phyloP scores from a whole-genome alignment of 345 rosid species.

The Brassica cretica region DNA sequence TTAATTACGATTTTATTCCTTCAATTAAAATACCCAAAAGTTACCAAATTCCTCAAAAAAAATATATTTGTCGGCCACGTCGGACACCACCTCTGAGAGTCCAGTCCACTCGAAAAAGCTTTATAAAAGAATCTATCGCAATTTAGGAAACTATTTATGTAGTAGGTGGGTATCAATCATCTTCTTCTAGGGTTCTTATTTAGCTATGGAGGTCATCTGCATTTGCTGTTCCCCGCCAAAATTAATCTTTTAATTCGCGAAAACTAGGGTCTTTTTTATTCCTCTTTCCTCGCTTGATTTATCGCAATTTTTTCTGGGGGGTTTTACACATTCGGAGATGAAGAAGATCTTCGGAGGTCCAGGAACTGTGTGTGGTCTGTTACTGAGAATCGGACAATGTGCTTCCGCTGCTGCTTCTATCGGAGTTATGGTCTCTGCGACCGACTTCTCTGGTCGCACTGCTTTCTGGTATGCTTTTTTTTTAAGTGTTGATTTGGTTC shows the following conservation, averaged over 20 bases:
- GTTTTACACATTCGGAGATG: slow-evolving; percentile 41
- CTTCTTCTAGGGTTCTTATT: background rate
- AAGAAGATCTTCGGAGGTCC: slow-evolving; percentile 85
- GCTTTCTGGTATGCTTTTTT: slow-evolving; percentile 68
- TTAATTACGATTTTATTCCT: background rate
- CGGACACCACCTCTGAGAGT: slow-evolving; percentile 13
- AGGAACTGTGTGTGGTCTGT: slow-evolving; percentile 71
- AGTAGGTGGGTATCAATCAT: slow-evolving; percentile 6
- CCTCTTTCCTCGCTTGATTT: slow-evolving; percentile 21
- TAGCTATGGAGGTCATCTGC: slow-evolving; percentile 21
- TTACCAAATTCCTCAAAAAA: background rate
- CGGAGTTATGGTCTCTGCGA: slow-evolving; percentile 66
- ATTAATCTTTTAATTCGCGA: slow-evolving; percentile 23
- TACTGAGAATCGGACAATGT: slow-evolving; percentile 72
- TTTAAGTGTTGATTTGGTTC: background rate
- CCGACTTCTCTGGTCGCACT: slow-evolving; percentile 68
- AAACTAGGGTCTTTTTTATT: slow-evolving; percentile 35
- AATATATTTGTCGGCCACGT: slow-evolving; percentile 24
- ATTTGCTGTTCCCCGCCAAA: slow-evolving; percentile 6
- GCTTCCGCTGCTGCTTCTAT: slow-evolving; percentile 78
- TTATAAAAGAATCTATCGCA: slow-evolving; percentile 28
- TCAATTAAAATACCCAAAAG: background rate
- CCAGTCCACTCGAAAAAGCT: slow-evolving; percentile 22
- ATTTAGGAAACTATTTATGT: slow-evolving; percentile 17
- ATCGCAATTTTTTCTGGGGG: slow-evolving; percentile 18